These are phyloP conservation scores for Colletotrichum euphorbiae DNA, from an alignment of 2,329 filamentous ascomycete genomes.

Conservation along the genomic window DNA sequence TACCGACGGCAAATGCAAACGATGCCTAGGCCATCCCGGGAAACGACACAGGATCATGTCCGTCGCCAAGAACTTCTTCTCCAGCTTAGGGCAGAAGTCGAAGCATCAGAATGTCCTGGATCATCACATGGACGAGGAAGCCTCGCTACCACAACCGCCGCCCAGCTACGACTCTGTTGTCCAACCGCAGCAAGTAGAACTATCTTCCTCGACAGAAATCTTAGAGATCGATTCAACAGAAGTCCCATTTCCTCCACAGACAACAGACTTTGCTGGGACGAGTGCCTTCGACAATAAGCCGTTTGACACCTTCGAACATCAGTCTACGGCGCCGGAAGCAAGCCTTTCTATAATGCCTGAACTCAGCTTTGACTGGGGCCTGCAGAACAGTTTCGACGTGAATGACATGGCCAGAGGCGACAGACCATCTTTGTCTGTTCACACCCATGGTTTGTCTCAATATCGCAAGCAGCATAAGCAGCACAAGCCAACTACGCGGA, in stretches of 20 bases:
- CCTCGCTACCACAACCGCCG: slow-evolving; percentile 54
- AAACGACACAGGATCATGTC: slow-evolving; percentile 64
- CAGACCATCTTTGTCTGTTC: slow-evolving; percentile 54
- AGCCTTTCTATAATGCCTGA: slow-evolving; percentile 26
- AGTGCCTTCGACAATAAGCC: background rate
- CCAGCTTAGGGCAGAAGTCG: slow-evolving; percentile 62
- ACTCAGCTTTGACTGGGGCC: slow-evolving; percentile 31
- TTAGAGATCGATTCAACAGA: slow-evolving; percentile 65
- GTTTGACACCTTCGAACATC: background rate
- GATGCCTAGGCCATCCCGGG: slow-evolving; percentile 62
- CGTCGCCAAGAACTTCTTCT: slow-evolving; percentile 66
- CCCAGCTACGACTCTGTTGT: slow-evolving; percentile 60
- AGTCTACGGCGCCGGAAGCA: background rate
- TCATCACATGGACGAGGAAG: slow-evolving; percentile 48
- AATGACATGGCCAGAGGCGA: slow-evolving; percentile 38
- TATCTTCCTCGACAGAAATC: slow-evolving; percentile 63
- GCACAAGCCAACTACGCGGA: slow-evolving; percentile 46
- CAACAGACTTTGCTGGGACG: background rate
- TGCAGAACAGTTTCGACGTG: slow-evolving; percentile 37
- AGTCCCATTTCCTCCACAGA: slow-evolving; percentile 45
- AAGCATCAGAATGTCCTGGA: slow-evolving; percentile 50
- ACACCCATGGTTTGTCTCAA: slow-evolving; percentile 51
- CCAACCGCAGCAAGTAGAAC: slow-evolving; percentile 53
- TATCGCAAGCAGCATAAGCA: slow-evolving; percentile 45
- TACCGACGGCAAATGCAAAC: slow-evolving; percentile 63